A percentile compares a stretch with the other conserved stretches of the same genome.
Conservation (phyloP, 768 basidiomycete genomes). For the Suillus variegatus region DNA sequence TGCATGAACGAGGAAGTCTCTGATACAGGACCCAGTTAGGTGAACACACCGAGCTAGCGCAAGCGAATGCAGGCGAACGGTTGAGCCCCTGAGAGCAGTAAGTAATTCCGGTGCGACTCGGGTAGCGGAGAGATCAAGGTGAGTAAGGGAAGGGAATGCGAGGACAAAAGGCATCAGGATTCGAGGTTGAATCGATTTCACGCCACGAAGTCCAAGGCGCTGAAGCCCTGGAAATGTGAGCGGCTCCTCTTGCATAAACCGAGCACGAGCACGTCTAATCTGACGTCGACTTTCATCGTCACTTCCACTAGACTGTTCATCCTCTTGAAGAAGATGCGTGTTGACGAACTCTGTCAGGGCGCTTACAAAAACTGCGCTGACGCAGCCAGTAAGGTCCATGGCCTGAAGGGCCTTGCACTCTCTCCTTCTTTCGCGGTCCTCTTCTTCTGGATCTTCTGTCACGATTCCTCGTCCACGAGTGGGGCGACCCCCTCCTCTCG, state of each 20-base stretch:
- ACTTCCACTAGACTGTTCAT: constrained; percentile 46
- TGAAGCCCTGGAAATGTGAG: constrained; percentile 67
- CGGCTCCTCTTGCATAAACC: constrained; percentile 46
- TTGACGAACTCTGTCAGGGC: constrained; percentile 84
- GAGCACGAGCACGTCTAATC: constrained; percentile 34
- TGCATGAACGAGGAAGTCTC: constrained; percentile 68
- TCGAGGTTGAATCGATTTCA: constrained; percentile 72
- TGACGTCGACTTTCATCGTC: constrained; percentile 38
- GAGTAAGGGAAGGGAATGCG: constrained; percentile 83
- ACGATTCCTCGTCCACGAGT: constrained; percentile 61
- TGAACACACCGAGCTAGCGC: constrained; percentile 86
- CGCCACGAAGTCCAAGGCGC: constrained; percentile 80
- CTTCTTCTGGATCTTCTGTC: constrained; percentile 64
- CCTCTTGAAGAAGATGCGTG: constrained; percentile 51
- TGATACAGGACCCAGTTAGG: constrained; percentile 78
- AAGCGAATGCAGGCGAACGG: constrained; percentile 73
- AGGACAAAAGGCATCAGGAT: constrained; percentile 73
- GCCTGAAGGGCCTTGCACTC: constrained; percentile 84
- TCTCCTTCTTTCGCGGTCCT: constrained; percentile 71
- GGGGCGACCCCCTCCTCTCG: constrained; percentile 67
- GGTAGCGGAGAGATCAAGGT: constrained; percentile 92
- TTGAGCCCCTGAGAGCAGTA: constrained; percentile 61
- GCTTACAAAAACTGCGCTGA: constrained; percentile 86
- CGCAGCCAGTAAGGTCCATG: constrained; percentile 92
- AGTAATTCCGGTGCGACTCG: constrained; percentile 78